phyloP scores from a whole-genome alignment of 352 stramenopile genomes.

The Globisporangium middletonii region DNA sequence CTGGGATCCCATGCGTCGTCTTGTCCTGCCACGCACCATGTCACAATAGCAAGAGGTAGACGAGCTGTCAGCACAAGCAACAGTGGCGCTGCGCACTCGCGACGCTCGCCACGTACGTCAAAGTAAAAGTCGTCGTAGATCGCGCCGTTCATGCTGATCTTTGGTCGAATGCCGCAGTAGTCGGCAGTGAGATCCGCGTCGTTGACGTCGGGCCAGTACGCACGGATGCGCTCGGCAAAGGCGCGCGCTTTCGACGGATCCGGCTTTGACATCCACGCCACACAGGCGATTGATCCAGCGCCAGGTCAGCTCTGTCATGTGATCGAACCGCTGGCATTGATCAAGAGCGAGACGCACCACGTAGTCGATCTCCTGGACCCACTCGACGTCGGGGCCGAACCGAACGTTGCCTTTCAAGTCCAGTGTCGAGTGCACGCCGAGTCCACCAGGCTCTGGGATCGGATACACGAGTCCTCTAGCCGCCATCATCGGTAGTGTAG shows the following conservation, averaged over 20 bases:
- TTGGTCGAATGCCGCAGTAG: slow-evolving; percentile 95
- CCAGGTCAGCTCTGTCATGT: no score
- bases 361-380: slow-evolving; percentile 88
- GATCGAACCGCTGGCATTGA: background rate
- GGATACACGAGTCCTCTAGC: no score
- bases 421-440: no score
- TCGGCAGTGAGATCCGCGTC: slow-evolving; percentile 84
- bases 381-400: slow-evolving; percentile 97
- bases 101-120: slow-evolving; percentile 19
- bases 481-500: no score
- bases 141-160: slow-evolving; percentile 71
- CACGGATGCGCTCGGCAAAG: slow-evolving; percentile 70
- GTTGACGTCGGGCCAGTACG: slow-evolving; percentile 91
- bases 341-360: slow-evolving; percentile 22
- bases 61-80: background rate
- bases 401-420: slow-evolving; percentile 87
- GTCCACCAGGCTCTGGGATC: no score
- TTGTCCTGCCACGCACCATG: slow-evolving; percentile 25
- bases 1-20: slow-evolving; percentile 65
- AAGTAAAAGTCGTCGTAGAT: slow-evolving; percentile 91
- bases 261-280: slow-evolving; percentile 17
- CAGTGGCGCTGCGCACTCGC: background rate
- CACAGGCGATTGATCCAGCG: background rate
- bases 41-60: background rate
- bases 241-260: slow-evolving; percentile 44